Percentiles rank a stretch among this genome's conserved stretches.
Evolutionary conservation across 2,329 filamentous ascomycete species (phyloP).

Genomic region (Colletotrichum sp.): DNA sequence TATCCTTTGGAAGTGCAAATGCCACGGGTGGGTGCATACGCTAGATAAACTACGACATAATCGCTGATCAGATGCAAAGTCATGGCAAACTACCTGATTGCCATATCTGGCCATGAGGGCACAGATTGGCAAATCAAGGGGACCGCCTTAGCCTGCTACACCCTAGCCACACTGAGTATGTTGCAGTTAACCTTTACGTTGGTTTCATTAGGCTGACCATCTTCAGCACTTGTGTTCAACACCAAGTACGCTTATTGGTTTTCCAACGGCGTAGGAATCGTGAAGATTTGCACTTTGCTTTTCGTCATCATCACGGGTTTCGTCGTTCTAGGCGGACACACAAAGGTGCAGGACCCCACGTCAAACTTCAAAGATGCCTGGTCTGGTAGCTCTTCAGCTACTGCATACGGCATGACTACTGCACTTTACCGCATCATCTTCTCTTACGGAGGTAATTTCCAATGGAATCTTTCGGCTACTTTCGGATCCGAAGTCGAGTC

Average conservation of each 20-base stretch:
- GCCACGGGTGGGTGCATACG: constrained; percentile 35
- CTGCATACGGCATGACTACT: not conserved
- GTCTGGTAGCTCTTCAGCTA: constrained; percentile 2
- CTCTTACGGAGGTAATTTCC: constrained; percentile 27
- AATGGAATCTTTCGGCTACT: not conserved
- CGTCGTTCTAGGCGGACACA: not conserved
- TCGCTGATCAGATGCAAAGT: constrained; percentile 40
- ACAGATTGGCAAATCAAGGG: constrained; percentile 71
- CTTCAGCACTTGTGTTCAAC: constrained; percentile 27
- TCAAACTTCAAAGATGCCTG: constrained; percentile 36
- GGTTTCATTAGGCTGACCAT: not conserved
- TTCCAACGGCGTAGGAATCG: constrained; percentile 58
- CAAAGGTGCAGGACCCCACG: constrained; percentile 33
- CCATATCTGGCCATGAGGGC: constrained; percentile 53
- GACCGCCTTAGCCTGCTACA: constrained; percentile 68
- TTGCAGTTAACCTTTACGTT: not conserved
- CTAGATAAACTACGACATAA: rapidly evolving
- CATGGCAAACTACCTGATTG: constrained; percentile 67
- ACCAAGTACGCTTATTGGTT: constrained; percentile 63
- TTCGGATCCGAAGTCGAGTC: rapidly evolving
- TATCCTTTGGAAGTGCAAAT: constrained; percentile 71
- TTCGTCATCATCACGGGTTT: not conserved
- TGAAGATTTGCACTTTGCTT: constrained; percentile 57
- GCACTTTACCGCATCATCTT: constrained; percentile 11
- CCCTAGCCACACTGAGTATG: constrained; percentile 45